These are phyloP conservation scores for Seiridium unicorne DNA, from an alignment of 2,329 filamentous ascomycete species.

Conservation along the genomic window DNA sequence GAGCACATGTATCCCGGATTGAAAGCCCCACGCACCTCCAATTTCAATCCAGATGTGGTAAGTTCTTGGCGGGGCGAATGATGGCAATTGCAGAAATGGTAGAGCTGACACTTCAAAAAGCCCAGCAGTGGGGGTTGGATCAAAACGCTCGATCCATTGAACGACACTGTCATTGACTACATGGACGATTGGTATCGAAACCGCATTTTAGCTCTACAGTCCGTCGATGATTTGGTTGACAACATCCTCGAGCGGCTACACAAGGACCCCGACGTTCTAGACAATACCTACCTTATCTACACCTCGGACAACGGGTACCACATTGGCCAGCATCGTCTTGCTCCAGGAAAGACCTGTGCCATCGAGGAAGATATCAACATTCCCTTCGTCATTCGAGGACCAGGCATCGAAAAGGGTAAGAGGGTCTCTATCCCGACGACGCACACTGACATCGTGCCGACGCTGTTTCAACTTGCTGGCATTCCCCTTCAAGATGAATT, in stretches of 20 bases:
- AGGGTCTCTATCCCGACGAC: slow-evolving; percentile 46
- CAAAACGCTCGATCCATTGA: slow-evolving; percentile 38
- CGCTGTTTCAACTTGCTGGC: slow-evolving; percentile 41
- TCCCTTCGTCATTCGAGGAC: slow-evolving; percentile 59
- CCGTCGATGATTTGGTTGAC: slow-evolving; percentile 55
- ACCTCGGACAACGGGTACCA: slow-evolving; percentile 60
- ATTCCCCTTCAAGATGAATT: slow-evolving; percentile 41
- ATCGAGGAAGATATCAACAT: slow-evolving; percentile 60
- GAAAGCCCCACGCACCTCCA: slow-evolving; percentile 58
- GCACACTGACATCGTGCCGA: slow-evolving; percentile 56
- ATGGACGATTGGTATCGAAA: slow-evolving; percentile 51
- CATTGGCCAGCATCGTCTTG: slow-evolving; percentile 56
- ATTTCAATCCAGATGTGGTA: slow-evolving; percentile 52
- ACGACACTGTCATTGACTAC: slow-evolving; percentile 44
- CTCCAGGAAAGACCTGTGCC: slow-evolving; percentile 56
- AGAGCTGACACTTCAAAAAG: not conserved
- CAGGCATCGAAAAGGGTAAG: slow-evolving; percentile 44
- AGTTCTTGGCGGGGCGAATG: not conserved
- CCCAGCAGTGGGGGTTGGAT: slow-evolving; percentile 18
- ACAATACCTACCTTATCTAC: slow-evolving; percentile 58
- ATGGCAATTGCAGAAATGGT: not conserved
- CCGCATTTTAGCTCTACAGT: slow-evolving; percentile 47
- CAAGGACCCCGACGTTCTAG: slow-evolving; percentile 52
- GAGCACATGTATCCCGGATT: slow-evolving; percentile 58
- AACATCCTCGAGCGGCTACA: slow-evolving; percentile 39